These are phyloP conservation scores for Astrephomene gubernaculifera DNA, from an alignment of 139 green algal species.

Conservation along the genomic window DNA sequence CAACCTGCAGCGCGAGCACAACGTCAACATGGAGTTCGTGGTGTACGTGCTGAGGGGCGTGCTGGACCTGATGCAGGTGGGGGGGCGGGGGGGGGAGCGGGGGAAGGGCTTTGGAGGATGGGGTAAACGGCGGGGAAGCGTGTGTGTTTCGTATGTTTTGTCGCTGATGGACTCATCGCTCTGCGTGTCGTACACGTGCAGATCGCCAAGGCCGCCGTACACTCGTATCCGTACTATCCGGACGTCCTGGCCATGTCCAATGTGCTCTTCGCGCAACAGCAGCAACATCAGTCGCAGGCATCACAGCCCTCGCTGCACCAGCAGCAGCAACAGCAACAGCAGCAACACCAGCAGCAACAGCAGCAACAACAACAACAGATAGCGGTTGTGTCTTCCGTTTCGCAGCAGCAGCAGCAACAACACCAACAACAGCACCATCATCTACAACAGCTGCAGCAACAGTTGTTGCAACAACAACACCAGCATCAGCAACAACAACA, in stretches of 20 bases:
- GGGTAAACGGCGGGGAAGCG: no score
- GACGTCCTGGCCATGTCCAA: slow-evolving; percentile 50
- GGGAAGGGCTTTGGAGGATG: neutral
- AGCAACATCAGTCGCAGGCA: neutral
- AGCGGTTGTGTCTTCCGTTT: neutral
- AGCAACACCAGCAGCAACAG: neutral
- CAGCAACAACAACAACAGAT: neutral
- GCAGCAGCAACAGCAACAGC: slow-evolving; percentile 6
- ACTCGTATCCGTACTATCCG: slow-evolving; percentile 48
- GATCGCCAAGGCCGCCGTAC: slow-evolving; percentile 43
- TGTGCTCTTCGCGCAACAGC: slow-evolving; percentile 33
- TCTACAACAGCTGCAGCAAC: neutral
- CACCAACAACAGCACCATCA: slow-evolving; percentile 16
- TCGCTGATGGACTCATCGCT: no score
- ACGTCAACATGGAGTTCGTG: slow-evolving; percentile 53
- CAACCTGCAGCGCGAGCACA: slow-evolving; percentile 48
- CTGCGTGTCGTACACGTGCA: no score
- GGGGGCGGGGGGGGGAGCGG: neutral
- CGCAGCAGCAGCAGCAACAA: neutral
- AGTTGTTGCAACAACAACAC: neutral
- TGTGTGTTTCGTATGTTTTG: no score
- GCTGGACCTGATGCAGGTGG: slow-evolving; percentile 34
- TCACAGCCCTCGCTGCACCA: neutral
- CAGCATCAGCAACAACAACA: neutral
- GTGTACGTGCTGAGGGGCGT: slow-evolving; percentile 45